These are phyloP conservation scores for Echria macrotheca DNA, from an alignment of 495 filamentous ascomycete genomes.

Conservation along the genomic window DNA sequence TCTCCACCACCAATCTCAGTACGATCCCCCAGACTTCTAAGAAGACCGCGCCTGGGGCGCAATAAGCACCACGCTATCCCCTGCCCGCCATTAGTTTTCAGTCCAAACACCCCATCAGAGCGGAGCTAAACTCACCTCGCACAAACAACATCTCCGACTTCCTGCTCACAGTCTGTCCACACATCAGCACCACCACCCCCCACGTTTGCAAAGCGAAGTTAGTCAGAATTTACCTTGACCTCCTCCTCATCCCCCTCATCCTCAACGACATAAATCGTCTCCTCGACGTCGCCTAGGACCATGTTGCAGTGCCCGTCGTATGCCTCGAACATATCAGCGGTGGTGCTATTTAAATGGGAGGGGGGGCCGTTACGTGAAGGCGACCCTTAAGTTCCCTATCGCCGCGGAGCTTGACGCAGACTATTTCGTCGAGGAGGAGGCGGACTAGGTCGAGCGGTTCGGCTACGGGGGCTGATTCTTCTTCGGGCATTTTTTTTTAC, in stretches of 20 bases:
- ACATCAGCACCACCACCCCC: constrained; percentile 10
- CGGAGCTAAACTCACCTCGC: constrained; percentile 57
- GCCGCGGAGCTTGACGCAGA: constrained; percentile 93
- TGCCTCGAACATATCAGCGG: constrained; percentile 52
- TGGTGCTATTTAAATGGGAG: background rate
- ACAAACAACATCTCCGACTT: constrained; percentile 99
- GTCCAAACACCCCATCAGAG: background rate
- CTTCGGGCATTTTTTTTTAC: constrained; percentile 59
- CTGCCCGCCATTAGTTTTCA: background rate
- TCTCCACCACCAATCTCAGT: no score
- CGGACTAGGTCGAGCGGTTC: constrained; percentile 94
- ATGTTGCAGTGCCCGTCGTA: constrained; percentile 99
- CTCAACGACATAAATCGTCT: constrained; percentile 91
- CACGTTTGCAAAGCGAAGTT: background rate
- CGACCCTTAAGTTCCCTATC: constrained; percentile 93
- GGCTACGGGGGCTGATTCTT: constrained; percentile 59
- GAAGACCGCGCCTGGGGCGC: background rate
- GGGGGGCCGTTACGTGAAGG: constrained; percentile 64
- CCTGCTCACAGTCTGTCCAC: constrained; percentile 80
- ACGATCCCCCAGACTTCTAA: no score
- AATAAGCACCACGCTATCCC: constrained; percentile 10
- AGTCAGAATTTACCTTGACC: constrained; percentile 27
- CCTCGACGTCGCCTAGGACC: constrained; percentile 94
- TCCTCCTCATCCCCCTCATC: constrained; percentile 65
- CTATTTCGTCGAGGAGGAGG: constrained; percentile 86